These are phyloP conservation scores for Paecilomyces variotii DNA, from an alignment of 2,329 filamentous ascomycete genomes.

Conservation along the genomic window DNA sequence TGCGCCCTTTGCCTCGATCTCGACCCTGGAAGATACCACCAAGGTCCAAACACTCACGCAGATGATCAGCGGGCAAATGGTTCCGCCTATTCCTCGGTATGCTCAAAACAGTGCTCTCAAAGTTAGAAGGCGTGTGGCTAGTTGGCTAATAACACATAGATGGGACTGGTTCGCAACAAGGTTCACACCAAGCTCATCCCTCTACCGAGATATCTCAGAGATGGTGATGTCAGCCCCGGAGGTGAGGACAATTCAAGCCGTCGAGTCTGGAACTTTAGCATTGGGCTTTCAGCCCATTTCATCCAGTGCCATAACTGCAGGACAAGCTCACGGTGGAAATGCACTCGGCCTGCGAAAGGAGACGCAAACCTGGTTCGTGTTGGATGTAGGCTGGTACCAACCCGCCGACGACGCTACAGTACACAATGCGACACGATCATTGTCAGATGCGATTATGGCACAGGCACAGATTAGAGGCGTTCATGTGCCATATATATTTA, in stretches of 20 bases:
- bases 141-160: too few species aligned
- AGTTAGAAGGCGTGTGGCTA: too few species aligned
- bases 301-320: conserved; percentile 17
- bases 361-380: conserved; percentile 22
- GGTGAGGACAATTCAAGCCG: conserved; percentile 13
- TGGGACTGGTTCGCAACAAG: conserved; percentile 21
- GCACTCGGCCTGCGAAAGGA: conserved; percentile 19
- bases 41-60: conserved; percentile 7
- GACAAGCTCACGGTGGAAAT: conserved; percentile 19
- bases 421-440: not conserved
- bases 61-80: conserved; percentile 6
- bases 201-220: conserved; percentile 13
- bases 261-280: conserved; percentile 19
- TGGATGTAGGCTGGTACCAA: conserved; percentile 19
- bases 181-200: conserved; percentile 16
- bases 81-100: conserved; percentile 5
- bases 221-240: conserved; percentile 18
- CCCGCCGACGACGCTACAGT: conserved; percentile 2
- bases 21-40: conserved; percentile 16
- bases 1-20: conserved; percentile 19
- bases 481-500: not conserved
- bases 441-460: not conserved
- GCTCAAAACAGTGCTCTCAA: too few species aligned
- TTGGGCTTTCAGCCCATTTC: conserved; percentile 25
- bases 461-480: not conserved